phyloP scores from a whole-genome alignment of 2,329 filamentous ascomycete species.

The Monosporascus ibericus region DNA sequence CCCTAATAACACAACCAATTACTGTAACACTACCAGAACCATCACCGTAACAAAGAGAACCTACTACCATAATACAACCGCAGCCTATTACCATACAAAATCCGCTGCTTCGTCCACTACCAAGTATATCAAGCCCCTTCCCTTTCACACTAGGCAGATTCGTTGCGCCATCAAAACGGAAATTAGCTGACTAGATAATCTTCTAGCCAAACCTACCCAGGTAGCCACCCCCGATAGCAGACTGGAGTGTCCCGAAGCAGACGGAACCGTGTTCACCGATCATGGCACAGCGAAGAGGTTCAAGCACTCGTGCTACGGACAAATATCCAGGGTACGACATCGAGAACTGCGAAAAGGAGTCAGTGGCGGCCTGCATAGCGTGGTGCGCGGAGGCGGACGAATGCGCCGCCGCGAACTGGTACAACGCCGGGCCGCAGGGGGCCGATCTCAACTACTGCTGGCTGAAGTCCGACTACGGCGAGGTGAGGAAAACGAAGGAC shows the following conservation, averaged over 20 bases:
- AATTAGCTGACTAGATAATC: too few species aligned
- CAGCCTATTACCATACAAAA: too few species aligned
- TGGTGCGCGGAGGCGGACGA: conserved; percentile 12
- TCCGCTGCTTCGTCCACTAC: too few species aligned
- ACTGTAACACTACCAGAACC: too few species aligned
- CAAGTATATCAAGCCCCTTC: too few species aligned
- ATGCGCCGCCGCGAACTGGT: conserved; percentile 20
- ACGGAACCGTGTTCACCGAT: conserved; percentile 20
- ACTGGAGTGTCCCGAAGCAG: conserved; percentile 10
- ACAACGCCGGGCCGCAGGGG: conserved; percentile 21
- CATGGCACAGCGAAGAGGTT: conserved; percentile 10
- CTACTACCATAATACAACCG: too few species aligned
- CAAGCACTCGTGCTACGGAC: conserved; percentile 13
- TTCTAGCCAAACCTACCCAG: not conserved
- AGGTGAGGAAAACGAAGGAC: conserved; percentile 10
- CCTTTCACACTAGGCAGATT: too few species aligned
- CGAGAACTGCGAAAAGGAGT: conserved; percentile 13
- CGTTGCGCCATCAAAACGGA: too few species aligned
- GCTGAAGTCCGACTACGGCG: conserved; percentile 15
- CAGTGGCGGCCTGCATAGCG: conserved; percentile 18
- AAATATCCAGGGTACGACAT: conserved; percentile 19
- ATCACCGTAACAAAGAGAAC: too few species aligned
- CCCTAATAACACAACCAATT: too few species aligned
- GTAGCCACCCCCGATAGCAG: not conserved
- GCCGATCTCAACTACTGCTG: conserved; percentile 23